These are phyloP conservation scores for Mycosphaerella sp. DNA, from an alignment of 2,329 filamentous ascomycete genomes.

Conservation along the genomic window DNA sequence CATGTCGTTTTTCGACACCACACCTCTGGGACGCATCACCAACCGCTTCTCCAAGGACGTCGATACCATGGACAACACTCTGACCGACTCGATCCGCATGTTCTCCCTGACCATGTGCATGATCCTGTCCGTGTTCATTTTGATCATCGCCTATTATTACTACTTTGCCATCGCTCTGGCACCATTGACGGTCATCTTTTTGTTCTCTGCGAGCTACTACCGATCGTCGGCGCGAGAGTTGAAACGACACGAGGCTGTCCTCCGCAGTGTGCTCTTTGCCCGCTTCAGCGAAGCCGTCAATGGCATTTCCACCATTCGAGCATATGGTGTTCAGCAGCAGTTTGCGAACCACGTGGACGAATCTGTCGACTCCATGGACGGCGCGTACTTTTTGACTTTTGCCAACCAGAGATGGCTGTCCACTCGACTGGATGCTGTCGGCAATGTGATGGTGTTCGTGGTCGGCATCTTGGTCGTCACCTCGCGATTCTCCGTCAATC, in stretches of 20 bases:
- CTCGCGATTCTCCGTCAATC: slow-evolving; percentile 75
- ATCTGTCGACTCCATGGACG: slow-evolving; percentile 84
- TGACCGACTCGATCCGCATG: slow-evolving; percentile 86
- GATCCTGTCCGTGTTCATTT: slow-evolving; percentile 74
- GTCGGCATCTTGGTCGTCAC: slow-evolving; percentile 89
- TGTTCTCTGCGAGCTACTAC: slow-evolving; percentile 82
- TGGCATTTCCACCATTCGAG: slow-evolving; percentile 77
- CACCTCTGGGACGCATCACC: slow-evolving; percentile 86
- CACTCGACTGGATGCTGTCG: slow-evolving; percentile 75
- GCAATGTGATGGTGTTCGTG: slow-evolving; percentile 76
- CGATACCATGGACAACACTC: slow-evolving; percentile 85
- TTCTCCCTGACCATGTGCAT: slow-evolving; percentile 79
- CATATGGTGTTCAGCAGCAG: slow-evolving; percentile 72
- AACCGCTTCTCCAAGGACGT: slow-evolving; percentile 96
- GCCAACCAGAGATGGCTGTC: slow-evolving; percentile 93
- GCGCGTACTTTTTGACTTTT: slow-evolving; percentile 90
- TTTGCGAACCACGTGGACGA: slow-evolving; percentile 65
- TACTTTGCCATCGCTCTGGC: slow-evolving; percentile 70
- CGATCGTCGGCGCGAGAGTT: slow-evolving; percentile 85
- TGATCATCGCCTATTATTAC: slow-evolving; percentile 94
- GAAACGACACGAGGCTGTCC: slow-evolving; percentile 85
- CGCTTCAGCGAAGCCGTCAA: slow-evolving; percentile 85
- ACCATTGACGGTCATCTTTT: slow-evolving; percentile 67
- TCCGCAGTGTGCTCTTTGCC: slow-evolving; percentile 82
- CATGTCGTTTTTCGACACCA: slow-evolving; percentile 95